Percentiles rank a stretch among this genome's conserved stretches.
phyloP scores from a whole-genome alignment of 2,329 filamentous ascomycete species.

The Diaporthe caulivora region DNA sequence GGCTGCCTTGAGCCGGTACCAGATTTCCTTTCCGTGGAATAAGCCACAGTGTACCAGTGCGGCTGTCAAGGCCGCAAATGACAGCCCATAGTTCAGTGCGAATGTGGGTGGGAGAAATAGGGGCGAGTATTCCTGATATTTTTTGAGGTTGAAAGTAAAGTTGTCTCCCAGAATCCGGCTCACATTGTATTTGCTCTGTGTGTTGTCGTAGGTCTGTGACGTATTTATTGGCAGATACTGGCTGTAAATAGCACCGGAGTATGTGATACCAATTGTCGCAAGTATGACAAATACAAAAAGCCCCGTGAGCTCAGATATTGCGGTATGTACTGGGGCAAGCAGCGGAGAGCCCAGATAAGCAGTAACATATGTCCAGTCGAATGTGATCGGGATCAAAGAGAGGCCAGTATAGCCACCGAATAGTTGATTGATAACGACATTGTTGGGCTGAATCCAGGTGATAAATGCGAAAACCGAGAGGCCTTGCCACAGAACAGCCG shows the following conservation, averaged over 20 bases:
- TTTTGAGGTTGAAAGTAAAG: constrained; percentile 62
- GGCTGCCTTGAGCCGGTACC: constrained; percentile 58
- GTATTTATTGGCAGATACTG: constrained; percentile 69
- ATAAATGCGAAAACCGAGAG: constrained; percentile 62
- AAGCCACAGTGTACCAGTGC: constrained; percentile 54
- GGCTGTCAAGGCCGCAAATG: constrained; percentile 65
- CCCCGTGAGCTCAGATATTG: constrained; percentile 58
- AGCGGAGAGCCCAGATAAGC: constrained; percentile 52
- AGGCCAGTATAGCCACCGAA: constrained; percentile 61
- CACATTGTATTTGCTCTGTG: constrained; percentile 63
- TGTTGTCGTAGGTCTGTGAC: constrained; percentile 69
- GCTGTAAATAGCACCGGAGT: constrained; percentile 59
- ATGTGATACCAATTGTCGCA: constrained; percentile 61
- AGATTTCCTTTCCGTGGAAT: constrained; percentile 57
- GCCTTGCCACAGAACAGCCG: constrained; percentile 44
- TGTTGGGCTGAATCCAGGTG: constrained; percentile 62
- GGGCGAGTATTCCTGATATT: constrained; percentile 67
- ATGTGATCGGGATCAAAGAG: constrained; percentile 57
- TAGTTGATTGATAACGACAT: constrained; percentile 60
- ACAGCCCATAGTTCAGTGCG: constrained; percentile 61
- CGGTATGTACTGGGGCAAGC: constrained; percentile 51
- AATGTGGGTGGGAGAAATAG: constrained; percentile 64
- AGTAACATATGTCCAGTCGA: constrained; percentile 53
- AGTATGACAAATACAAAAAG: constrained; percentile 55
- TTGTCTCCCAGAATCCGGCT: constrained; percentile 62